Base-by-base conservation (phyloP, 2,329 filamentous ascomycete genomes). In the Dendryphion nanum region DNA sequence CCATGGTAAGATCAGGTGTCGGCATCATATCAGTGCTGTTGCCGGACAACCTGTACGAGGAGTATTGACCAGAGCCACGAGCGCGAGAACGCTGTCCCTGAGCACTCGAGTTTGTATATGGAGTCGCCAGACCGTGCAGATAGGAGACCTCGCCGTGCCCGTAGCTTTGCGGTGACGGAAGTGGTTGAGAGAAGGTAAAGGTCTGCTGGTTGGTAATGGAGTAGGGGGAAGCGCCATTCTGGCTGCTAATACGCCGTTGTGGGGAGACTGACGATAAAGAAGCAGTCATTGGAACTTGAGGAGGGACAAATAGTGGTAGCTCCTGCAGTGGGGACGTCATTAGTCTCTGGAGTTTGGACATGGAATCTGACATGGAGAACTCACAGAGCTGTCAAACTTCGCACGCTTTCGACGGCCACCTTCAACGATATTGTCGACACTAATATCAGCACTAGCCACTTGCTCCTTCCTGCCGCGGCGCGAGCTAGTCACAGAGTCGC, bases 261-360 rank as follows among this genome's bases (percentile, higher is more conserved):
- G 91, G 91, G 18, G 91, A 97, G 35, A 95, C 86, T 15, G 91
- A 97, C n/a, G 90, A 91, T 56, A 91, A 89, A n/a, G 91, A 96
- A n/a, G 87, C 86, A 35, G 89, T 85, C 51, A 91, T 86, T 33
- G 91, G 91, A 71, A 96, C 63, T 42, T 67, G 64, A 41, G 63
- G 91, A 45, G 91, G 91, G 47, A 89, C 90, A 67, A 97, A 98
- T 37, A 98, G 76, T 38, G 93, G 93, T 37, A 98, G 76, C 78
- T 97, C 91, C 93, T 98, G 64, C 43, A 51, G 23, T 8, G 23
- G n/a, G 23, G 23, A 10, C 23, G 23, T 10, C n/a, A n/a, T 26
- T 26, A 26, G 23, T n/a, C n/a, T n/a, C n/a, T n/a, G n/a, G n/a
- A n/a, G n/a, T n/a, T n/a, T n/a, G n/a, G n/a, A n/a, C n/a, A n/a